Evolutionary conservation across 202 grass and related monocot species (phyloP).

Genomic region (Cymbopogon flexuosus): DNA sequence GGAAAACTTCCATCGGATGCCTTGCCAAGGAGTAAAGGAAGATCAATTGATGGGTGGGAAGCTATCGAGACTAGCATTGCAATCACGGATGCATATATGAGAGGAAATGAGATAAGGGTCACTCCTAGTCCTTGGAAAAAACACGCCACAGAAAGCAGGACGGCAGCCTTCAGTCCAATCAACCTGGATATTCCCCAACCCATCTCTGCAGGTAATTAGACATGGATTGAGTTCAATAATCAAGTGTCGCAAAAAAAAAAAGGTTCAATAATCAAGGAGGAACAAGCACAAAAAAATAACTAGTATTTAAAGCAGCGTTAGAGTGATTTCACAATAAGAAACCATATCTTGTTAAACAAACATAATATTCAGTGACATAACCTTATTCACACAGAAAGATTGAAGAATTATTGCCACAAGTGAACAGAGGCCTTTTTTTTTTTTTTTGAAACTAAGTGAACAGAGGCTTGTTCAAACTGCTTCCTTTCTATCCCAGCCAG

Average conservation of each 20-base stretch:
- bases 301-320: not conserved
- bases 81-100: conserved; percentile 57
- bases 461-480: not conserved
- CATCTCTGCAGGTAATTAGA: conserved; percentile 23
- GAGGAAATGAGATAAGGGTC: conserved; percentile 45
- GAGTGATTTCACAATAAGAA: not conserved
- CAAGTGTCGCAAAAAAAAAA: not conserved
- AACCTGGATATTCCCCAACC: conserved; percentile 77
- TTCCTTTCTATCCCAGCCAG: not conserved
- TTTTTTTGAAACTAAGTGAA: too few relatives aligned
- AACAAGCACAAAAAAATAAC: conserved; percentile 1
- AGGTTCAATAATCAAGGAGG: conserved; percentile 21
- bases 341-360: not conserved
- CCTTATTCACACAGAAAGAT: not conserved
- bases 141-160: conserved; percentile 45
- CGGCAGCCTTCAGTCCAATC: conserved; percentile 60
- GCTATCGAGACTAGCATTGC: conserved; percentile 59
- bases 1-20: conserved; percentile 63
- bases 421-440: not conserved
- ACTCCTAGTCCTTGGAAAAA: conserved; percentile 44
- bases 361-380: not conserved
- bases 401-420: not conserved
- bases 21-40: conserved; percentile 80
- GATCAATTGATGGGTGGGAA: conserved; percentile 74
- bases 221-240: conserved; percentile 32